Evolutionary conservation across 768 basidiomycete genomes (phyloP).

Genomic region (Tricholomella constricta): DNA sequence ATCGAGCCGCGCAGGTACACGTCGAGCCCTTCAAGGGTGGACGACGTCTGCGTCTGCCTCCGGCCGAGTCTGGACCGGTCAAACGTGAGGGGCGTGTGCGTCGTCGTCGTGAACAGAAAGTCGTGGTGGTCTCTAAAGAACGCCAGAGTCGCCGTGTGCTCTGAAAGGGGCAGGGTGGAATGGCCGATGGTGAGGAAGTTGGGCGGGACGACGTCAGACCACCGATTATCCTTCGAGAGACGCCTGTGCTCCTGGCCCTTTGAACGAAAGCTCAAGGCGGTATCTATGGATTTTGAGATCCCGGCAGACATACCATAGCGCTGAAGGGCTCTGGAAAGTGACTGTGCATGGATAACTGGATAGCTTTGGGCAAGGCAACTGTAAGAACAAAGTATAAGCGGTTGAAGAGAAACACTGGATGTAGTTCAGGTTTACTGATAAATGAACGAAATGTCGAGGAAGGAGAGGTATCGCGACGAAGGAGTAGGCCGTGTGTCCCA

Average conservation of each 20-base stretch:
- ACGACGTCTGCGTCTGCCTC: conserved; percentile 41
- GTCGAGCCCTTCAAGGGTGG: conserved; percentile 38
- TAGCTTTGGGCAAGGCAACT: neutral
- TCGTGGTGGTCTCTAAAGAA: conserved; percentile 30
- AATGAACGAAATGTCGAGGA: neutral
- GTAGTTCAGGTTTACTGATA: neutral
- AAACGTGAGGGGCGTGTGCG: conserved; percentile 2
- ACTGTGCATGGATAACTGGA: neutral
- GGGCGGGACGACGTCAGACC: conserved; percentile 61
- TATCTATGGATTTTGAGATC: neutral
- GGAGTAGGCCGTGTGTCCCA: neutral
- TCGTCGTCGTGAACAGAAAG: conserved; percentile 17
- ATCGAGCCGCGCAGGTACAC: conserved; percentile 36
- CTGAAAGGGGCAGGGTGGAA: conserved; percentile 21
- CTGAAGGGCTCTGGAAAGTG: neutral
- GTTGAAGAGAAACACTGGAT: neutral
- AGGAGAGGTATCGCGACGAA: neutral
- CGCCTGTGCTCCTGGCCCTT: neutral
- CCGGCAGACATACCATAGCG: neutral
- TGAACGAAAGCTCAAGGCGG: neutral
- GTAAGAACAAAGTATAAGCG: neutral
- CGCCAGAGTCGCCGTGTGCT: conserved; percentile 24
- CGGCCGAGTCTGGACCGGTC: conserved; percentile 6
- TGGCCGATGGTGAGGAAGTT: conserved; percentile 35
- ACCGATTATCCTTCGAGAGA: conserved; percentile 33